Conservation (phyloP, 768 basidiomycete genomes). For the Boletus edulis region DNA sequence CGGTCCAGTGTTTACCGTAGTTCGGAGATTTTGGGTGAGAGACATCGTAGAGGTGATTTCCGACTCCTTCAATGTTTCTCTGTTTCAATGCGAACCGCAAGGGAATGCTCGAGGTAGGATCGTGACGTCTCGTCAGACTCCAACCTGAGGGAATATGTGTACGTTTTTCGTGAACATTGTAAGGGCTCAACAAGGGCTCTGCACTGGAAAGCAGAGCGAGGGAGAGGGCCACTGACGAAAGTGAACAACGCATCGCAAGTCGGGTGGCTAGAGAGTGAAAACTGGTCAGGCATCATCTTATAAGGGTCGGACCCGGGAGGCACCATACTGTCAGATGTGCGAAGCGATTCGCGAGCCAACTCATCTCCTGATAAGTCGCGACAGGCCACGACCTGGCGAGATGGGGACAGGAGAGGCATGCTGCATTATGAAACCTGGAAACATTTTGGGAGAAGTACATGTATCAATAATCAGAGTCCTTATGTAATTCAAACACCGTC, state of each 20-base stretch:
- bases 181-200: constrained; percentile 10
- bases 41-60: constrained; percentile 25
- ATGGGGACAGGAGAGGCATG: too few relatives aligned
- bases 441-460: too few relatives aligned
- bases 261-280: not conserved
- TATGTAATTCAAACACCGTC: too few relatives aligned
- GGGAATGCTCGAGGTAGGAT: constrained; percentile 30
- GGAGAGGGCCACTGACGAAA: constrained; percentile 9
- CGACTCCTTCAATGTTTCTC: constrained; percentile 27
- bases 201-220: constrained; percentile 17
- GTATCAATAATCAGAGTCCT: too few relatives aligned
- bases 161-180: constrained; percentile 42
- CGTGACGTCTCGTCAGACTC: constrained; percentile 36
- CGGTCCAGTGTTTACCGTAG: constrained; percentile 33
- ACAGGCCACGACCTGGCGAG: too few relatives aligned
- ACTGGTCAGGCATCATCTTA: not conserved
- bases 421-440: too few relatives aligned
- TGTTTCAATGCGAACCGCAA: constrained; percentile 33
- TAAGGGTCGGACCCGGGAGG: not conserved
- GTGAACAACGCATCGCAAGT: constrained; percentile 8
- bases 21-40: constrained; percentile 33
- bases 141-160: constrained; percentile 34
- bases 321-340: too few relatives aligned
- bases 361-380: too few relatives aligned
- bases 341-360: too few relatives aligned